These are phyloP conservation scores for Penicilliopsis zonata DNA, from an alignment of 495 filamentous ascomycete species.

Conservation along the genomic window DNA sequence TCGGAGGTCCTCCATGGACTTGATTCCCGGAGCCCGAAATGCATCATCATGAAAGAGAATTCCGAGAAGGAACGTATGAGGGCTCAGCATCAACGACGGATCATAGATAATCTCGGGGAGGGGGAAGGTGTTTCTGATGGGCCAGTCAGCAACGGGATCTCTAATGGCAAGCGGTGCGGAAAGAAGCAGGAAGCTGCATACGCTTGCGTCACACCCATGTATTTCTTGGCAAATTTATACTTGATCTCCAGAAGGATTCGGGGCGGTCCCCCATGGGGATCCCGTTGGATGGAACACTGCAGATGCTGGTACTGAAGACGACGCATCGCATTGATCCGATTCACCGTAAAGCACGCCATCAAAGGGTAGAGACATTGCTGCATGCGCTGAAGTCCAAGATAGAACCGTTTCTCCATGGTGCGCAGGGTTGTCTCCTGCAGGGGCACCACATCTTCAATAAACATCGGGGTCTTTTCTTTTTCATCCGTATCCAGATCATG, in stretches of 20 bases:
- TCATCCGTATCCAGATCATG: conserved; percentile 2
- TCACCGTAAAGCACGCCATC: conserved; percentile 10
- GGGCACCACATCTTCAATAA: conserved; percentile 17
- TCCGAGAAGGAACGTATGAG: conserved; percentile 3
- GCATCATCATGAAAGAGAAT: conserved; percentile 1
- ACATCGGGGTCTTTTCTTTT: conserved; percentile 4
- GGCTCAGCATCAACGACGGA: conserved; percentile 10
- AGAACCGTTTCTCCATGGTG: conserved; percentile 12
- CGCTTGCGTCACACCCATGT: conserved; percentile 3
- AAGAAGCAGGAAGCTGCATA: conserved; percentile 1
- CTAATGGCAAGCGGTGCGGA: background rate
- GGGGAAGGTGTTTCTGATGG: conserved; percentile 8
- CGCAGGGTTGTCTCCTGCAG: conserved; percentile 13
- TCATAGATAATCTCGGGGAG: conserved; percentile 16
- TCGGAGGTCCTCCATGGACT: conserved; percentile 1
- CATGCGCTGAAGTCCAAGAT: conserved; percentile 12
- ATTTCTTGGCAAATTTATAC: conserved; percentile 2
- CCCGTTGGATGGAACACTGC: conserved; percentile 10
- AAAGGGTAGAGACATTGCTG: conserved; percentile 9
- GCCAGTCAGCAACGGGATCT: background rate
- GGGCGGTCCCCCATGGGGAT: conserved; percentile 7
- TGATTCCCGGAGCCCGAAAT: conserved; percentile 1
- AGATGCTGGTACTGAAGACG: conserved; percentile 13
- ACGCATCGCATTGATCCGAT: conserved; percentile 8
- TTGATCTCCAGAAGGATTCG: conserved; percentile 3